Evolutionary conservation across 805 yeast species (phyloP).

Genomic region (Debaryomyces prosopidis): DNA sequence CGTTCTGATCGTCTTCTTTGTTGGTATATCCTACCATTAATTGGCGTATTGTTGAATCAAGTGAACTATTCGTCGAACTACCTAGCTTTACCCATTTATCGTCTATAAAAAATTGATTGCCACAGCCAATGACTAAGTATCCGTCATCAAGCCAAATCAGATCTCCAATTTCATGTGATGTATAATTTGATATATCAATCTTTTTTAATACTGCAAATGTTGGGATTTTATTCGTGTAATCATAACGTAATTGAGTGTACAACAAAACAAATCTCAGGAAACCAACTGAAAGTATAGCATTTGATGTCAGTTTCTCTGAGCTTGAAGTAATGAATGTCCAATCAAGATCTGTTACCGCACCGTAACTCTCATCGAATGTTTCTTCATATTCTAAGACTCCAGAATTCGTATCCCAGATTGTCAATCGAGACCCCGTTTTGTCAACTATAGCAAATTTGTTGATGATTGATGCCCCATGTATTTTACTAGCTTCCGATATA

Average conservation of each 20-base stretch:
- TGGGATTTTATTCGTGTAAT: conserved; percentile 79
- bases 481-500: conserved; percentile 47
- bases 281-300: conserved; percentile 79
- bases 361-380: conserved; percentile 28
- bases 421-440: conserved; percentile 46
- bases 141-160: conserved; percentile 85
- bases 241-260: conserved; percentile 83
- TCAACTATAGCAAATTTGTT: conserved; percentile 77
- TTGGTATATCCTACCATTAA: conserved; percentile 32
- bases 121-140: conserved; percentile 78
- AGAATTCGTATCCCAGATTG: conserved; percentile 78
- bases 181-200: conserved; percentile 67
- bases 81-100: conserved; percentile 55
- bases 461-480: conserved; percentile 70
- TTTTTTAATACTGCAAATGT: conserved; percentile 75
- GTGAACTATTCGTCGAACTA: conserved; percentile 20
- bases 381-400: conserved; percentile 67
- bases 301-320: conserved; percentile 13
- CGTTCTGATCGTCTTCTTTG: not conserved
- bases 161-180: conserved; percentile 84
- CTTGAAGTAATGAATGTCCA: conserved; percentile 67
- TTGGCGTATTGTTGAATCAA: conserved; percentile 55
- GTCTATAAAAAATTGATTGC: conserved; percentile 84
- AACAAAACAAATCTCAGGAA: conserved; percentile 62
- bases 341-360: conserved; percentile 68